Base-by-base conservation (phyloP, 2,329 filamentous ascomycete species). In the Tricladium varicosporioides region DNA sequence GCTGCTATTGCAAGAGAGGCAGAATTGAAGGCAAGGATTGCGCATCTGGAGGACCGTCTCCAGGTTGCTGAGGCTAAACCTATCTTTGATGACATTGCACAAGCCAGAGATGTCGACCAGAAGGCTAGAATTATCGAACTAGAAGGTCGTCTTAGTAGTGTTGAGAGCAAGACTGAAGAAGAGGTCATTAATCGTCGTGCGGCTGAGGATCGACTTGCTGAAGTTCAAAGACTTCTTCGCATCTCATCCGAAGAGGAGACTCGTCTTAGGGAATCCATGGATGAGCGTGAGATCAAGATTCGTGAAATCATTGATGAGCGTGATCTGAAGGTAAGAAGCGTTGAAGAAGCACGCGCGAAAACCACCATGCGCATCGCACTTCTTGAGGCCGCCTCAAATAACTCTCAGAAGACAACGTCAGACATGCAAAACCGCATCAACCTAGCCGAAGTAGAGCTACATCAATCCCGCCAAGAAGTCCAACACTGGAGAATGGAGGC, bases 221-320 rank as follows among this genome's bases (percentile, higher is more conserved):
- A 92, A 68, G 79, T 86, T n/a, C 86, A 92, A 71, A 80, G 85
- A 54, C 79, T 87, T 18, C 78, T 91, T 22, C 82, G 84, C 57
- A 80, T 85, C 60, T 82, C 87, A 5, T 83, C 87, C n/a, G 86
- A 91, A 67, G 87, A 92, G 68, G 86, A 89, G 62, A 81, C 81
- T 61, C 81, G 86, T 53, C 80, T 92, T 5, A 80, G 85, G 22
- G 82, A 87, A 58, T 78, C 82, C 27, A 75, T 88, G 56, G 85
- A 90, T 33, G 86, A 92, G 67, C 85, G 83, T 63, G 83, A 90
- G 11, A 77, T 84, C 51, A 84, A 81, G 69, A 78, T 90, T 53
- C 84, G 81, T 83, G 81, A 86, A 57, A 80, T 83, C 42, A 74
- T 88, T 48, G 86, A 90, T 44, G 86, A 91, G 65, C 86, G 83